These are phyloP conservation scores for Populus nigra DNA, from an alignment of 345 rosid species.

Conservation along the genomic window DNA sequence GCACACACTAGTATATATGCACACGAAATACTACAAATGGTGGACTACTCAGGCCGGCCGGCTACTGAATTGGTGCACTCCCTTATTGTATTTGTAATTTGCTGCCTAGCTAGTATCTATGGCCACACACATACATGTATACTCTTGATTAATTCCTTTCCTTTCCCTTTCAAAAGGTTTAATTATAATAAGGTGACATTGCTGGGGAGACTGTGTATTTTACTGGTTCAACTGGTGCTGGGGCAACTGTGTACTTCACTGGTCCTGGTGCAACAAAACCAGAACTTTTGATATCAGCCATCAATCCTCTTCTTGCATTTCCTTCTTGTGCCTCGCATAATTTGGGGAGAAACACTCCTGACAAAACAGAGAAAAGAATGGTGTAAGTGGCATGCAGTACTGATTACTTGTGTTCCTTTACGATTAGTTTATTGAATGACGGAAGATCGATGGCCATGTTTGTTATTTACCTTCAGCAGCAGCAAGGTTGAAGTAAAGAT, in stretches of 20 bases:
- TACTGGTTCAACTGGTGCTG: neutral
- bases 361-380: neutral
- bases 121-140: neutral
- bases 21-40: neutral
- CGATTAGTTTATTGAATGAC: neutral
- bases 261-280: conserved; percentile 58
- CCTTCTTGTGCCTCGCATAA: conserved; percentile 58
- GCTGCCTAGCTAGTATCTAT: neutral
- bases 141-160: neutral
- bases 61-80: conserved; percentile 7
- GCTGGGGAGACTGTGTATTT: conserved; percentile 20
- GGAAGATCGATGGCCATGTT: neutral
- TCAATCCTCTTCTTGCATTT: conserved; percentile 45
- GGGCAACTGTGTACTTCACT: conserved; percentile 9
- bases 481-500: conserved; percentile 84
- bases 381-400: neutral
- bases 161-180: neutral
- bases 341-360: conserved; percentile 77
- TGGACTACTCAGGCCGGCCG: neutral
- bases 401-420: too few relatives aligned
- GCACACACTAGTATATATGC: neutral
- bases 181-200: conserved; percentile 19
- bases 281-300: conserved; percentile 62
- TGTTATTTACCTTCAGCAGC: conserved; percentile 72
- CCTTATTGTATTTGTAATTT: neutral